Evolutionary conservation across 1,139 yeast species (phyloP), one percentile per base, ranked within the genome.

Genomic region (Debaryomyces sp.): DNA sequence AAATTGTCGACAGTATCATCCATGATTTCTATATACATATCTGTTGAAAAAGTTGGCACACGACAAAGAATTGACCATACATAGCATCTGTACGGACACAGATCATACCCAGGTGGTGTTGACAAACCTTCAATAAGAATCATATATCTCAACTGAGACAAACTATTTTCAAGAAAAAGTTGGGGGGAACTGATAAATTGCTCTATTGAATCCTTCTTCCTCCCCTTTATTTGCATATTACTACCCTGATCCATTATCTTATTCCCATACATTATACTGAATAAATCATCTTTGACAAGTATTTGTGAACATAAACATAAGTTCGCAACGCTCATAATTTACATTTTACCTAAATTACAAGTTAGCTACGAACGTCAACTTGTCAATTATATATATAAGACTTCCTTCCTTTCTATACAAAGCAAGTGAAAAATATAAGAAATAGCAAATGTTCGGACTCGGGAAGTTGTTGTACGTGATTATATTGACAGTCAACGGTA

Each of bases 31-130:
- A 82, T 52, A 62, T 91, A 91, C 39, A 73, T 66, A 21, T 75
- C 71, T 1, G 82, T 70, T 7, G 83, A 74, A 41, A 79, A 75
- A 35, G 88, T 85, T 1, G 86, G 81, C 0, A 83, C 84, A 41
- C 90, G 75, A 22, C 87, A 72, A 21, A 91, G 71, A 17, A 91
- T 85, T 2, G 94, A 81, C 97, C 97, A 91, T 1, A 89, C 89
- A 54, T 87, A 85, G 18, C 82, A 71, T 50, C 97, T 68, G 60
- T 89, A 85, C 1, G 95, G 84, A 60, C 92, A 71, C 63, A 62
- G 75, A 62, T 59, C 80, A 63, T 76, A 76, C 5, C 80, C 80
- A 24, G 67, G 71, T 12, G 81, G 81, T 3, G 67, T 67, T 1
- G 79, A 71, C n/a, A 90, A 71, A 0, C 96, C 96, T 56, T 89